Percentiles rank a stretch among this genome's conserved stretches.
phyloP scores from a whole-genome alignment of 2,329 filamentous ascomycete genomes.

The Ceratocystis cubensis region DNA sequence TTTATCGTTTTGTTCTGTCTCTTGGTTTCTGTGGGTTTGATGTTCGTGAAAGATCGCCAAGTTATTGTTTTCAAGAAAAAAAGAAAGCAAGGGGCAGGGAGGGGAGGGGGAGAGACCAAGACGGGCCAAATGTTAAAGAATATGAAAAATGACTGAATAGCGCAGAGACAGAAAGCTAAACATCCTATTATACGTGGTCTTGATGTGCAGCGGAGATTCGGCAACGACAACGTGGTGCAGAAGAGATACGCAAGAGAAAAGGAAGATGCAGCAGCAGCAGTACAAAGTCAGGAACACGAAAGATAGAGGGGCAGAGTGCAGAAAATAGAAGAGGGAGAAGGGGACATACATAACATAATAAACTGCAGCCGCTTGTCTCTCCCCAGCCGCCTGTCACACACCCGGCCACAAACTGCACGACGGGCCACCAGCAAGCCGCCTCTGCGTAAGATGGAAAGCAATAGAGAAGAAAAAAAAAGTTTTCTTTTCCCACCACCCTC shows the following conservation, averaged over 20 bases:
- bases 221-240: background rate
- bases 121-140: background rate
- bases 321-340: background rate
- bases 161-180: conserved; percentile 7
- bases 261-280: background rate
- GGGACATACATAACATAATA: background rate
- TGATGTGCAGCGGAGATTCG: background rate
- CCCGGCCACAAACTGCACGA: too few species aligned
- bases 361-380: background rate
- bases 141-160: conserved; percentile 3
- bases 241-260: background rate
- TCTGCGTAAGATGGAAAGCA: background rate
- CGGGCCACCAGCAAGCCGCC: too few species aligned
- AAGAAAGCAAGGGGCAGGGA: background rate
- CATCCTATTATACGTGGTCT: background rate
- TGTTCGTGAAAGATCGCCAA: conserved; percentile 3
- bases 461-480: conserved; percentile 2
- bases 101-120: background rate
- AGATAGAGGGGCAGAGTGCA: background rate
- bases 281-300: background rate
- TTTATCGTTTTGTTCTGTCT: too few species aligned
- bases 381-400: background rate
- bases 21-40: background rate
- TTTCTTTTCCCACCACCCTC: background rate
- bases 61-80: background rate